Evolutionary conservation across 345 rosid genomes (phyloP).

Genomic region (Corymbia maculata): DNA sequence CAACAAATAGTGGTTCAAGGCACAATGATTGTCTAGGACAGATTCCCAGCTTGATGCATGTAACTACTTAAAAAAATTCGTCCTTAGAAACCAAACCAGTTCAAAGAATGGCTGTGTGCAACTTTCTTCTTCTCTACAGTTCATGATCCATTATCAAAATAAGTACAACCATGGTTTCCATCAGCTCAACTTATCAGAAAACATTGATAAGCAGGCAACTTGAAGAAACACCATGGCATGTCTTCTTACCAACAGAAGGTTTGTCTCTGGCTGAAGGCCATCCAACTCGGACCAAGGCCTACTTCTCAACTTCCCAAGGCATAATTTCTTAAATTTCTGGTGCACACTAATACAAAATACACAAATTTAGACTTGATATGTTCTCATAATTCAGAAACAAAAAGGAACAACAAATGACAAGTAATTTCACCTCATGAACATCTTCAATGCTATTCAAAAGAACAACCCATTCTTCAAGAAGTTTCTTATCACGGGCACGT

Average conservation of each 20-base stretch:
- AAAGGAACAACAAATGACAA: not conserved
- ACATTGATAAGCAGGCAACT: not conserved
- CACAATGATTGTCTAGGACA: not conserved
- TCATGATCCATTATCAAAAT: not conserved
- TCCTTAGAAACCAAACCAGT: not conserved
- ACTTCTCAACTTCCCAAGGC: slow-evolving; percentile 74
- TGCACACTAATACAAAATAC: not conserved
- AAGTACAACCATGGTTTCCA: not conserved
- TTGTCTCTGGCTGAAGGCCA: slow-evolving; percentile 92
- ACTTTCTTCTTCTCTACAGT: not conserved
- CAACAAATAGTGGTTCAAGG: not conserved
- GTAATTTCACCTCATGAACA: slow-evolving; percentile 56
- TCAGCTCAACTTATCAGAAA: not conserved
- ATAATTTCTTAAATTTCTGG: slow-evolving; percentile 78
- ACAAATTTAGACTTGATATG: not conserved
- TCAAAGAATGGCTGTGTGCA: not conserved
- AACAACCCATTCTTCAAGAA: slow-evolving; percentile 77
- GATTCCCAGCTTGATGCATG: not conserved
- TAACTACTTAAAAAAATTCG: not conserved
- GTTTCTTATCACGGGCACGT: slow-evolving; percentile 83
- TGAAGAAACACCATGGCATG: not conserved
- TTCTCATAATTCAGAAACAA: not conserved
- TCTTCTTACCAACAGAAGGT: slow-evolving; percentile 62
- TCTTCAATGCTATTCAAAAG: slow-evolving; percentile 66
- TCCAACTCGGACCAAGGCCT: slow-evolving; percentile 98